phyloP scores from a whole-genome alignment of 352 stramenopile species.

The Thalassiosira mediterranea region DNA sequence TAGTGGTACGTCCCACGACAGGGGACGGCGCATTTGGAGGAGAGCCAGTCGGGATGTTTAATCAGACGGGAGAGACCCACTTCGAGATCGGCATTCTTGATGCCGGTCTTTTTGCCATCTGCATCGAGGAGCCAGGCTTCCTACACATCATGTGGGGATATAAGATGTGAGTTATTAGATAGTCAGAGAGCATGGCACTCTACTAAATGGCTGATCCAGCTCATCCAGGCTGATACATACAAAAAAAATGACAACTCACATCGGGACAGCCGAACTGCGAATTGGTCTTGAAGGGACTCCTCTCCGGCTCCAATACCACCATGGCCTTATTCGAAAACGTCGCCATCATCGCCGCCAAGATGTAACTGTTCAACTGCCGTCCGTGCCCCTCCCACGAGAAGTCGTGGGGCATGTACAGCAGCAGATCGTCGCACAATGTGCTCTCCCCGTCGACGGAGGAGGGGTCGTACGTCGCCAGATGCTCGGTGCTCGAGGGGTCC shows the following conservation, averaged over 20 bases:
- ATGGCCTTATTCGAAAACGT: constrained; percentile 38
- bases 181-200: background rate
- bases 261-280: constrained; percentile 47
- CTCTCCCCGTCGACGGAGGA: background rate
- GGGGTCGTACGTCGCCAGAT: background rate
- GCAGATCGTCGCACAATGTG: constrained; percentile 29
- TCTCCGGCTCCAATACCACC: constrained; percentile 30
- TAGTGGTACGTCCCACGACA: constrained; percentile 27
- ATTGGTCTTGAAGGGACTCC: constrained; percentile 9
- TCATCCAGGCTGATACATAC: background rate
- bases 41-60: constrained; percentile 35
- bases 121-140: background rate
- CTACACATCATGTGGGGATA: background rate
- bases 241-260: background rate
- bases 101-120: background rate
- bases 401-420: constrained; percentile 35
- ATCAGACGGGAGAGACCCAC: constrained; percentile 23
- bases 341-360: constrained; percentile 34
- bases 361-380: constrained; percentile 42
- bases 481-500: background rate
- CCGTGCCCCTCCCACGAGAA: constrained; percentile 33
- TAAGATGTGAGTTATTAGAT: background rate
- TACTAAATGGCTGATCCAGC: too few species aligned
- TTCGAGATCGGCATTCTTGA: constrained; percentile 10
- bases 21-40: constrained; percentile 23